phyloP scores from a whole-genome alignment of 495 filamentous ascomycete genomes.

The Chlorociboria aeruginascens region DNA sequence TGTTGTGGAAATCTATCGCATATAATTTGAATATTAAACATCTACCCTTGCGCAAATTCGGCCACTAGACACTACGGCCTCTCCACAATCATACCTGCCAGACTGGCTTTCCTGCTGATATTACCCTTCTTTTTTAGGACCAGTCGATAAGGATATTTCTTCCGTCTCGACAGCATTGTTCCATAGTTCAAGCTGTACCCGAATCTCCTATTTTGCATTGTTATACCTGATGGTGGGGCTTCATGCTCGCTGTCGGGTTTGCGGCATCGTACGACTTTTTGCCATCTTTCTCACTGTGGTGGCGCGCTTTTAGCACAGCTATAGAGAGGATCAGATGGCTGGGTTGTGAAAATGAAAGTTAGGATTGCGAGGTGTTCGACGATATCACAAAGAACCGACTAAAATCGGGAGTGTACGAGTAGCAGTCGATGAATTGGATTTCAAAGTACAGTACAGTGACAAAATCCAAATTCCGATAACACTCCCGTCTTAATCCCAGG shows the following conservation, averaged over 20 bases:
- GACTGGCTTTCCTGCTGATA: constrained; percentile 5
- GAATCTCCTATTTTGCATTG: not conserved
- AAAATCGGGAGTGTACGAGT: too few relatives aligned
- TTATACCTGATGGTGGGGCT: not conserved
- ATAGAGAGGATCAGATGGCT: constrained; percentile 12
- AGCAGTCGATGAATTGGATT: too few relatives aligned
- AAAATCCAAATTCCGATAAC: too few relatives aligned
- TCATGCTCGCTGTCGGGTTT: not conserved
- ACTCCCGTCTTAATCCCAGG: too few relatives aligned
- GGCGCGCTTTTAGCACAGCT: constrained; percentile 6
- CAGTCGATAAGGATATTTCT: not conserved
- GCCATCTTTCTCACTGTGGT: constrained; percentile 17
- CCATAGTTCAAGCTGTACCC: not conserved
- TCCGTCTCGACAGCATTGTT: not conserved
- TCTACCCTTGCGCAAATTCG: not conserved
- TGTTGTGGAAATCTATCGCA: constrained; percentile 1
- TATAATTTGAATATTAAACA: not conserved
- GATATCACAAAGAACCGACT: too few relatives aligned
- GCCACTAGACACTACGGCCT: not conserved
- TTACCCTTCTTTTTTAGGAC: not conserved
- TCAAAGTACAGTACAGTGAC: too few relatives aligned
- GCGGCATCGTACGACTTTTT: not conserved
- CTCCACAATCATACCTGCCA: not conserved
- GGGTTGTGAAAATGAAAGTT: too few relatives aligned
- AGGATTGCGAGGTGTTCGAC: too few relatives aligned